Percentiles rank a stretch among this genome's conserved stretches.
These are phyloP conservation scores for Hyaloscypha hepaticicola DNA, from an alignment of 495 filamentous ascomycete species.

Conservation along the genomic window DNA sequence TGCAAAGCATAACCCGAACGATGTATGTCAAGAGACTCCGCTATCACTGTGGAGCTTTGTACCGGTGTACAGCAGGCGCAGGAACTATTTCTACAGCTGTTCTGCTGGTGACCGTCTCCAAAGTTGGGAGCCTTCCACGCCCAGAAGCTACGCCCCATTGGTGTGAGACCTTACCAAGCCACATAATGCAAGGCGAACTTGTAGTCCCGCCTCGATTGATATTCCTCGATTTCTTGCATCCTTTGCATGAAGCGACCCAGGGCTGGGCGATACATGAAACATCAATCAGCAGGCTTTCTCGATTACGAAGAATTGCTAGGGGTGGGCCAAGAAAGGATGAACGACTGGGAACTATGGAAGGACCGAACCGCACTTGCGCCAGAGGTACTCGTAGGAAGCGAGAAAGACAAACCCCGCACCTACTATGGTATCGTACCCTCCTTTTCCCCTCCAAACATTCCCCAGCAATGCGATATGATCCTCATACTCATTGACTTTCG, in stretches of 20 bases:
- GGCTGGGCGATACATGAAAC: neutral
- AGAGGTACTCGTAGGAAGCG: neutral
- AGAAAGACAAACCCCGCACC: slow-evolving; percentile 1
- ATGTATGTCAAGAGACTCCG: too few species aligned
- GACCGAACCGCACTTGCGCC: neutral
- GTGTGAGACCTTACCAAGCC: neutral
- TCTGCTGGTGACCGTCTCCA: too few species aligned
- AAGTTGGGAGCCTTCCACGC: neutral
- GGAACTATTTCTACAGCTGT: too few species aligned
- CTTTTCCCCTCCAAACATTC: neutral
- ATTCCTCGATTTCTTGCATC: neutral
- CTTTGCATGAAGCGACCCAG: neutral
- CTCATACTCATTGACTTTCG: neutral
- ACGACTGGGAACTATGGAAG: neutral
- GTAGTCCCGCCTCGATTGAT: too few species aligned
- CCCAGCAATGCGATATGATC: neutral
- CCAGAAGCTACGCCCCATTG: neutral
- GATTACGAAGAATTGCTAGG: neutral
- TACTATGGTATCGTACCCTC: too few species aligned
- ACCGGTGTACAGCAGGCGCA: too few species aligned
- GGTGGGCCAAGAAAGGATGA: neutral
- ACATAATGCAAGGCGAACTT: neutral
- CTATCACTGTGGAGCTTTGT: too few species aligned
- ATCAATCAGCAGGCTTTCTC: neutral
- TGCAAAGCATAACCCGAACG: neutral